Percentiles rank a stretch among this genome's conserved stretches.
These are phyloP conservation scores for Litchi chinensis DNA, from an alignment of 345 rosid species.

Conservation along the genomic window DNA sequence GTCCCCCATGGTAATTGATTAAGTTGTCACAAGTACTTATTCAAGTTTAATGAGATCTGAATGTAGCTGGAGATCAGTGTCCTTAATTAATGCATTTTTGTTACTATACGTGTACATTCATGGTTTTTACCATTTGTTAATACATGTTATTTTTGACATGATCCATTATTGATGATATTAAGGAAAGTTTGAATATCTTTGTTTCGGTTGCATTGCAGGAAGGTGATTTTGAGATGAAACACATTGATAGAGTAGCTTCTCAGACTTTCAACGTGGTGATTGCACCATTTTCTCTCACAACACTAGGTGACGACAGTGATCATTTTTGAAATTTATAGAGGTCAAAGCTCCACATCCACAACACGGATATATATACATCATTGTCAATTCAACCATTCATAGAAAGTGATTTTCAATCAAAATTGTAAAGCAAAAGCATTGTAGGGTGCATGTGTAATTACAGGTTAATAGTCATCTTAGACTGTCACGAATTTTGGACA, in stretches of 20 bases:
- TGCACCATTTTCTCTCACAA: slow-evolving; percentile 68
- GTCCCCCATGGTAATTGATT: background rate
- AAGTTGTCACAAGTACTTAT: background rate
- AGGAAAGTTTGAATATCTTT: background rate
- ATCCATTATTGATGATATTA: background rate
- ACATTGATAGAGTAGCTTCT: slow-evolving; percentile 53
- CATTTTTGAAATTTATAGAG: slow-evolving; percentile 29
- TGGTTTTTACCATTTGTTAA: background rate
- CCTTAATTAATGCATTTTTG: background rate
- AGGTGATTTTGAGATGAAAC: slow-evolving; percentile 85
- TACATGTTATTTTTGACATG: background rate
- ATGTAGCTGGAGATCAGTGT: background rate
- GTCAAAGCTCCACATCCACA: background rate
- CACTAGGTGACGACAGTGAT: slow-evolving; percentile 53
- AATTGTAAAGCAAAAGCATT: slow-evolving; percentile 17
- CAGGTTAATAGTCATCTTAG: background rate
- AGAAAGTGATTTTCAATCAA: background rate
- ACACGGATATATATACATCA: background rate
- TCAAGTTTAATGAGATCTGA: background rate
- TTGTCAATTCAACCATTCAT: background rate
- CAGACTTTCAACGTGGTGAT: slow-evolving; percentile 63
- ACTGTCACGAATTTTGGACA: slow-evolving; percentile 4
- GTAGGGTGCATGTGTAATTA: slow-evolving; percentile 19
- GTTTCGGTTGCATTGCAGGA: slow-evolving; percentile 46
- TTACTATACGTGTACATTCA: background rate